Percentiles rank a stretch among this genome's conserved stretches.
phyloP scores from a whole-genome alignment of 306 rosid species.

The Acacia melanoxylon region DNA sequence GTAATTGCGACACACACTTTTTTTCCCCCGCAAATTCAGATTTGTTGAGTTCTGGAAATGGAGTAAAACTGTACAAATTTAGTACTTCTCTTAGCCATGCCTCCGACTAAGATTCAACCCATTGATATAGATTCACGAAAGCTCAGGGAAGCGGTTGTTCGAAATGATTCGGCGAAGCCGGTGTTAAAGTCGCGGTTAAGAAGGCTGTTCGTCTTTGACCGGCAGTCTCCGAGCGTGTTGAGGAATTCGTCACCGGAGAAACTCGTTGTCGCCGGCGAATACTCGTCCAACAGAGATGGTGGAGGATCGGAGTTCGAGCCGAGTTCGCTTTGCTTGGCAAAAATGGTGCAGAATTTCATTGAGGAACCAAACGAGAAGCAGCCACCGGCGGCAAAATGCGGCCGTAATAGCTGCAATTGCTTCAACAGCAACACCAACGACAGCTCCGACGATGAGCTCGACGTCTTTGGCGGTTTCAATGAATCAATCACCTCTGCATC shows the following conservation, averaged over 20 bases:
- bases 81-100: constrained; percentile 37
- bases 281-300: constrained; percentile 39
- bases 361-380: constrained; percentile 78
- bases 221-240: constrained; percentile 73
- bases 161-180: constrained; percentile 68
- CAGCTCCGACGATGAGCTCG: constrained; percentile 86
- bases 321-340: constrained; percentile 80
- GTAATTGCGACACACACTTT: background rate
- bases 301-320: constrained; percentile 64
- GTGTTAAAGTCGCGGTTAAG: constrained; percentile 78
- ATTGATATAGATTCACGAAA: constrained; percentile 59
- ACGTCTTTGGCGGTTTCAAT: constrained; percentile 54
- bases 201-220: constrained; percentile 72
- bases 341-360: constrained; percentile 87
- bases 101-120: constrained; percentile 97
- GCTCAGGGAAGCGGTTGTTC: constrained; percentile 45
- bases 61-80: background rate
- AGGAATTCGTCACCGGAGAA: constrained; percentile 62
- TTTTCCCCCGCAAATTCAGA: background rate
- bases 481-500: constrained; percentile 65
- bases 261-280: constrained; percentile 35
- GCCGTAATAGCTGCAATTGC: constrained; percentile 92
- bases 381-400: constrained; percentile 37
- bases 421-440: constrained; percentile 79
- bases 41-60: background rate